Base-by-base conservation (phyloP, 2,329 filamentous ascomycete species). In the Colletotrichum karsti region DNA sequence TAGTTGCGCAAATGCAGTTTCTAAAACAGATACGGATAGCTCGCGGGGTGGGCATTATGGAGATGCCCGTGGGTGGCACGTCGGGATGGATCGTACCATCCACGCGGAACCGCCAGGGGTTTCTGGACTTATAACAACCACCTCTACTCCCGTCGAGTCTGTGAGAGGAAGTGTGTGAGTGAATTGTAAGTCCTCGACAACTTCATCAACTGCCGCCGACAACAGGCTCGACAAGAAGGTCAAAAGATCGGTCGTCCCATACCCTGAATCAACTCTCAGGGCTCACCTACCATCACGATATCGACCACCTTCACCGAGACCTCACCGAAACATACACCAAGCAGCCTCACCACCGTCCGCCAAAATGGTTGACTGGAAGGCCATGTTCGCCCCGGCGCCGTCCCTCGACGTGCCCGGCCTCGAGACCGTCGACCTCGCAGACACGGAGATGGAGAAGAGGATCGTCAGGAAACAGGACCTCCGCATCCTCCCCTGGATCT, bases 391-490 rank as follows among this genome's bases (percentile, higher is more conserved):
- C 28, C 62, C 67, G 39, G 62, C 61, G 68, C 76, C 76, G 73
- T 77, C 75, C 33, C 69, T 78, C 20, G 76, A 77, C 71, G 74
- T 78, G 44, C 75, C 76, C n/a, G 72, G 72, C 55, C 72, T 77
- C 51, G 75, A 77, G 74, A 76, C 75, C 64, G 76, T 77, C 35
- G 76, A 77, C 58, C 74, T 78, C 48, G 72, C 74, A 24, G 76
- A 78, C 63, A 77, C 76, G 60, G 76, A 73, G 28, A 78, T 78
- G 76, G 76, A 78, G 69, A 74, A 67, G 64, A 72, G 76, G 7
- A 77, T 78, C 41, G 75, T 78, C 10, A 70, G 76, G 5, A 78
- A 78, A 24, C 76, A 78, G 50, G 76, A 78, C 50, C 28, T 77
- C 42, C 65, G 76, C 20, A 78, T 78, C 51, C 67, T 78, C 41